phyloP scores from a whole-genome alignment of 2,329 filamentous ascomycete genomes.

The Ophiostoma sp. region DNA sequence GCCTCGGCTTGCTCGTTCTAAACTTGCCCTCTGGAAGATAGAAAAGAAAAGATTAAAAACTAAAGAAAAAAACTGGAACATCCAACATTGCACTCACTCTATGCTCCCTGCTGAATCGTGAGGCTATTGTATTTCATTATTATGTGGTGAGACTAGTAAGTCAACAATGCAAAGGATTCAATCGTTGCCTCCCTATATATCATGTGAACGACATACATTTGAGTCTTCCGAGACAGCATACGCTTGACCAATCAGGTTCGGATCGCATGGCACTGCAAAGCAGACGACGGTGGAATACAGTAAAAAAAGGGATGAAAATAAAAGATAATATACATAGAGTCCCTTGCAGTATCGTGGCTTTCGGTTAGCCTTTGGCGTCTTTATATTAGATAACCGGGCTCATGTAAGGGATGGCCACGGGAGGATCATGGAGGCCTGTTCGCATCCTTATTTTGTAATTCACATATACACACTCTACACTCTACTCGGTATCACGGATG shows the following conservation, averaged over 20 bases:
- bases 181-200: too few species aligned
- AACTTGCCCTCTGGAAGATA: background rate
- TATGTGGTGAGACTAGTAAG: too few species aligned
- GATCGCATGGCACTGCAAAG: constrained; percentile 1
- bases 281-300: background rate
- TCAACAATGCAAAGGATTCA: too few species aligned
- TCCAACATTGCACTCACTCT: constrained; percentile 25
- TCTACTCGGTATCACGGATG: too few species aligned
- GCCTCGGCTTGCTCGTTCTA: background rate
- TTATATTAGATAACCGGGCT: background rate
- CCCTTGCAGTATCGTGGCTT: background rate
- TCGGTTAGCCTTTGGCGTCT: background rate
- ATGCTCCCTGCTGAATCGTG: constrained; percentile 14
- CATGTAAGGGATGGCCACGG: background rate
- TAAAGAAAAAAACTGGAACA: constrained; percentile 23
- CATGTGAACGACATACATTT: too few species aligned
- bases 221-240: background rate
- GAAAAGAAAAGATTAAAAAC: background rate
- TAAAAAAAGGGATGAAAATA: background rate
- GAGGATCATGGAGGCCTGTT: constrained; percentile 1
- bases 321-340: background rate
- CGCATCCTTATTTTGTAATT: background rate
- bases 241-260: background rate
- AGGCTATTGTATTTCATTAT: background rate
- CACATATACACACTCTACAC: too few species aligned